Conservation (phyloP, 2,329 filamentous ascomycete species). For the Ilyonectria destructans region DNA sequence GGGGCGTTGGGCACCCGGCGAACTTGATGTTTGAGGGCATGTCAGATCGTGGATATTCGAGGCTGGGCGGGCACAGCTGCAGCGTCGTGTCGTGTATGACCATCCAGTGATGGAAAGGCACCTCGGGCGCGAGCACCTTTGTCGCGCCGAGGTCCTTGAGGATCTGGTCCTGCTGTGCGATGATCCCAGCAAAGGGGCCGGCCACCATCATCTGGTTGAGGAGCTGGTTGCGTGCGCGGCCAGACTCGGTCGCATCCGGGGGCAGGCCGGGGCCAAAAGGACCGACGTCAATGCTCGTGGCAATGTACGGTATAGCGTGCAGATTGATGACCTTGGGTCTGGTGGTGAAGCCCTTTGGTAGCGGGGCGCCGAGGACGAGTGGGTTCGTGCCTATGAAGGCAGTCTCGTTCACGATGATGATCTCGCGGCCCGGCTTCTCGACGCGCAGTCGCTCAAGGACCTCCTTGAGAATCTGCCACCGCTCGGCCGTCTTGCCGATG, state of each 20-base stretch:
- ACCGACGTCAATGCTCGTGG: conserved; percentile 57
- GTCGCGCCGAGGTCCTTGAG: conserved; percentile 52
- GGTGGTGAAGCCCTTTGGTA: conserved; percentile 55
- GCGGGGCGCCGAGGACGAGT: conserved; percentile 56
- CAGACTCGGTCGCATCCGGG: conserved; percentile 56
- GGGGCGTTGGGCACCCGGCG: conserved; percentile 59
- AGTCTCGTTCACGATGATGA: conserved; percentile 63
- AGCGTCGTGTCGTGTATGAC: conserved; percentile 53
- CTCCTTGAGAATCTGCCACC: conserved; percentile 53
- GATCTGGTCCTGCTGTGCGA: conserved; percentile 45
- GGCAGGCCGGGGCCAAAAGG: conserved; percentile 59
- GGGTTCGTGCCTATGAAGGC: conserved; percentile 58
- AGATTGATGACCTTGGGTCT: conserved; percentile 59
- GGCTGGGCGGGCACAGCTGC: conserved; percentile 57
- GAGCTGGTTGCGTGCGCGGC: conserved; percentile 53
- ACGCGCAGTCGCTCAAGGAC: conserved; percentile 55
- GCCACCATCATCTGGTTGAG: conserved; percentile 45
- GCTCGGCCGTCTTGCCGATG: conserved; percentile 49
- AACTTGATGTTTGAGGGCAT: conserved; percentile 59
- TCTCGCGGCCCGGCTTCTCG: conserved; percentile 53
- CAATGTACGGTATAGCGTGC: conserved; percentile 56
- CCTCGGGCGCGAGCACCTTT: conserved; percentile 29
- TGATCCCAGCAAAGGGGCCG: conserved; percentile 43
- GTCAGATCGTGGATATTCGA: conserved; percentile 59
- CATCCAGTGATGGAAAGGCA: conserved; percentile 50